These are phyloP conservation scores for Acarospora socialis DNA, from an alignment of 2,329 filamentous ascomycete species.

Conservation along the genomic window DNA sequence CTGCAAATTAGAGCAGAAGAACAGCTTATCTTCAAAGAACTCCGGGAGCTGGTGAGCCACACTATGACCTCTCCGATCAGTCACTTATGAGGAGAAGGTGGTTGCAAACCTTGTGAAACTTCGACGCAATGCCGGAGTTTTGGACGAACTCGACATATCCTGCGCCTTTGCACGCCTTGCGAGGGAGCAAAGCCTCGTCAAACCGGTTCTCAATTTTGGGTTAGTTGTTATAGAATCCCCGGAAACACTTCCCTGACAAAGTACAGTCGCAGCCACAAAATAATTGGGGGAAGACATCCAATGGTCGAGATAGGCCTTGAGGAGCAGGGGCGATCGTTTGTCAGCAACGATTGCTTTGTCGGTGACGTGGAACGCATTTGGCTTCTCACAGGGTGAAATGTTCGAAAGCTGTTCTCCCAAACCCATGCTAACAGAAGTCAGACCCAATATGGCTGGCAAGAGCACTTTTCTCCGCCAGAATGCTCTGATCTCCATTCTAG, in stretches of 20 bases:
- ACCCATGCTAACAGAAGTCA: too few species aligned
- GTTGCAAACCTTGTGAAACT: slow-evolving; percentile 72
- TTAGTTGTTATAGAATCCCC: too few species aligned
- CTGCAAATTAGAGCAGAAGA: slow-evolving; percentile 73
- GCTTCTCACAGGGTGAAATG: slow-evolving; percentile 1
- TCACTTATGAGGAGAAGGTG: too few species aligned
- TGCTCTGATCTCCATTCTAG: slow-evolving; percentile 82
- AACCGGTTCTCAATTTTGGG: slow-evolving; percentile 63
- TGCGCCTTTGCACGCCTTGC: slow-evolving; percentile 75
- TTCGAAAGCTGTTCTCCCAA: too few species aligned
- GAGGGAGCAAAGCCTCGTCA: slow-evolving; percentile 54
- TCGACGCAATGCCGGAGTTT: slow-evolving; percentile 73
- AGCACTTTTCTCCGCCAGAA: slow-evolving; percentile 93
- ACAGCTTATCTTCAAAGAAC: slow-evolving; percentile 57
- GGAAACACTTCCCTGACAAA: too few species aligned
- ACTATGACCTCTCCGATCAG: too few species aligned
- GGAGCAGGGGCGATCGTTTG: slow-evolving; percentile 67
- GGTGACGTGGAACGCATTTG: too few species aligned
- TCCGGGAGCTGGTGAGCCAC: too few species aligned
- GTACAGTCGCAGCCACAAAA: slow-evolving; percentile 50
- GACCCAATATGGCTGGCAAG: slow-evolving; percentile 98
- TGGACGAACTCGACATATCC: slow-evolving; percentile 85
- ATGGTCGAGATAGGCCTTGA: slow-evolving; percentile 76
- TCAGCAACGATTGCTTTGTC: slow-evolving; percentile 72
- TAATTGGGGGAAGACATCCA: slow-evolving; percentile 77